Percentiles rank a stretch among this genome's conserved stretches.
These are phyloP conservation scores for Sarocladiaceae sp. DNA, from an alignment of 2,329 filamentous ascomycete species.

Conservation along the genomic window DNA sequence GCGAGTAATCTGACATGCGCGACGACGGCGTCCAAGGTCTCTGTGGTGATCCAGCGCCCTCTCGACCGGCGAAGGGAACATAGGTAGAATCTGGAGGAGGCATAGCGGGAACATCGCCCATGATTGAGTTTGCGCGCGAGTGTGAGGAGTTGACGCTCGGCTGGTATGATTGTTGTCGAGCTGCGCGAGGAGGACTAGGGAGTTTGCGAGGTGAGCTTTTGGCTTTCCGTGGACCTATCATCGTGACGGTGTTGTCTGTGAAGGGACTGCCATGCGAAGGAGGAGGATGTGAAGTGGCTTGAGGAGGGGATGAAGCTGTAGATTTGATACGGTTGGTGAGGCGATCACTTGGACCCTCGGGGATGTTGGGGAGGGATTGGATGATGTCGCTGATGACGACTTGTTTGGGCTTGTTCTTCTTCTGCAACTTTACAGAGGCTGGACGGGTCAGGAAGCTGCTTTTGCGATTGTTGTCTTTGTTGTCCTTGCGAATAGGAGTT, in stretches of 20 bases:
- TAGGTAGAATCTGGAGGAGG: conserved; percentile 62
- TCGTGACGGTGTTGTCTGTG: conserved; percentile 10
- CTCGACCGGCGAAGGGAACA: conserved; percentile 44
- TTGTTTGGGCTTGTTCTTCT: conserved; percentile 23
- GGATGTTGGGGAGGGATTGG: conserved; percentile 44
- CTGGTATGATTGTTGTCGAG: conserved; percentile 36
- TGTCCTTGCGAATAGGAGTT: conserved; percentile 1
- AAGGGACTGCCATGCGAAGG: conserved; percentile 1
- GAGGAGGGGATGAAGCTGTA: not conserved
- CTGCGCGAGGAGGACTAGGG: conserved; percentile 30
- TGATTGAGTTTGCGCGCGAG: conserved; percentile 43
- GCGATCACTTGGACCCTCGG: conserved; percentile 41
- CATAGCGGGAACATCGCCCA: conserved; percentile 55
- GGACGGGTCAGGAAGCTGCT: conserved; percentile 17
- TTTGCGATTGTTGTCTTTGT: conserved; percentile 15
- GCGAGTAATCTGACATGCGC: conserved; percentile 55
- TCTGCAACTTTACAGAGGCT: conserved; percentile 48
- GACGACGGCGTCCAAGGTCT: conserved; percentile 56
- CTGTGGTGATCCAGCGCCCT: conserved; percentile 39
- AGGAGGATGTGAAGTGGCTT: not conserved
- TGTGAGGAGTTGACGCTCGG: conserved; percentile 46
- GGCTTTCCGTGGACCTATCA: conserved; percentile 14
- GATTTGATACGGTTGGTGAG: conserved; percentile 24
- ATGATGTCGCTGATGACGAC: conserved; percentile 28
- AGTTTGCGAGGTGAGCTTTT: conserved; percentile 36